phyloP scores from a whole-genome alignment of 2,329 filamentous ascomycete species.

The Calonectria pteridis region DNA sequence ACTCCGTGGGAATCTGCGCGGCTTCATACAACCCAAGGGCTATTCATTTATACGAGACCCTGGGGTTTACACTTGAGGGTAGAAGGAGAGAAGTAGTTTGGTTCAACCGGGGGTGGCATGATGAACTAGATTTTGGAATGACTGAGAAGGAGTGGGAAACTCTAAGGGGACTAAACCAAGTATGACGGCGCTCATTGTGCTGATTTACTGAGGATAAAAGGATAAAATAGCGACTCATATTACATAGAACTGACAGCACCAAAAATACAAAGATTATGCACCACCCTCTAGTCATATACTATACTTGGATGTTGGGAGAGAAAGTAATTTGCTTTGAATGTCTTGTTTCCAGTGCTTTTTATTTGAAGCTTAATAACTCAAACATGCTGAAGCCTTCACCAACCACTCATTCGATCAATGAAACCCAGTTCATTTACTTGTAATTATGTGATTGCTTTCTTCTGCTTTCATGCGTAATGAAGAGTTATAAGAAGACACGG shows the following conservation, averaged over 20 bases:
- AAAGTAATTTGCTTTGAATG: background rate
- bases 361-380: no score
- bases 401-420: no score
- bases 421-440: no score
- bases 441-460: no score
- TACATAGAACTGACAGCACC: no score
- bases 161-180: conserved; percentile 22
- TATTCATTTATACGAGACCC: conserved; percentile 54
- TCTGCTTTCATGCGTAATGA: background rate
- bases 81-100: conserved; percentile 55
- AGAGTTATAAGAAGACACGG: no score
- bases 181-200: background rate
- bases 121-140: conserved; percentile 52
- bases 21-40: conserved; percentile 59
- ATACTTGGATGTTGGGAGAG: background rate
- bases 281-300: background rate
- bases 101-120: conserved; percentile 57
- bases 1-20: conserved; percentile 55
- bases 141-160: conserved; percentile 55
- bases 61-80: conserved; percentile 60
- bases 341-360: no score
- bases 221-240: background rate
- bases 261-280: no score
- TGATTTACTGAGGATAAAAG: background rate
- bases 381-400: no score